Evolutionary conservation across 192 early-diverging fungal genomes (phyloP).

Genomic region (Pecoramyces ruminantium): DNA sequence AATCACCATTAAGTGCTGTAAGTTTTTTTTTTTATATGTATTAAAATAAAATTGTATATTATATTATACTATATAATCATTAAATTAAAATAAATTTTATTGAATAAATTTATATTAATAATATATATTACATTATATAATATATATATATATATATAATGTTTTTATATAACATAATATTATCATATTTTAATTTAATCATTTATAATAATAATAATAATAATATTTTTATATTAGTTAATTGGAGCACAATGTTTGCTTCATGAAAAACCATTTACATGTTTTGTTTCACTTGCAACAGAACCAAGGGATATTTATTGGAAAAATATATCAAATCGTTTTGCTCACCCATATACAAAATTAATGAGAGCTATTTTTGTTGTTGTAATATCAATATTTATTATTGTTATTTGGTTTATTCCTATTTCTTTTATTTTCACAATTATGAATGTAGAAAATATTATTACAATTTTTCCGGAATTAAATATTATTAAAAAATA

Average conservation of each 20-base stretch:
- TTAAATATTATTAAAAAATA: constrained; percentile 26
- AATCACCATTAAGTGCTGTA: constrained; percentile 31
- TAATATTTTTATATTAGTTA: neutral
- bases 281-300: constrained; percentile 39
- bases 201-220: no score
- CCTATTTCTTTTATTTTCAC: constrained; percentile 49
- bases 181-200: no score
- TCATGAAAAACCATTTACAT: constrained; percentile 41
- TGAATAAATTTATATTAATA: no score
- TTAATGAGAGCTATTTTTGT: constrained; percentile 31
- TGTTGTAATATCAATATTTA: constrained; percentile 30
- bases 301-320: constrained; percentile 63
- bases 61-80: no score
- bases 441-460: constrained; percentile 33
- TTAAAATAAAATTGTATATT: neutral
- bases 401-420: constrained; percentile 59
- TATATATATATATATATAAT: no score
- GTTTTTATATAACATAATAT: no score
- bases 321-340: constrained; percentile 37
- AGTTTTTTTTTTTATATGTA: no score
- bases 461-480: constrained; percentile 37
- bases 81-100: no score
- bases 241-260: constrained; percentile 47
- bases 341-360: constrained; percentile 9
- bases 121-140: no score